These are phyloP conservation scores for Xylariomycetidae sp. DNA, from an alignment of 2,329 filamentous ascomycete species.

Conservation along the genomic window DNA sequence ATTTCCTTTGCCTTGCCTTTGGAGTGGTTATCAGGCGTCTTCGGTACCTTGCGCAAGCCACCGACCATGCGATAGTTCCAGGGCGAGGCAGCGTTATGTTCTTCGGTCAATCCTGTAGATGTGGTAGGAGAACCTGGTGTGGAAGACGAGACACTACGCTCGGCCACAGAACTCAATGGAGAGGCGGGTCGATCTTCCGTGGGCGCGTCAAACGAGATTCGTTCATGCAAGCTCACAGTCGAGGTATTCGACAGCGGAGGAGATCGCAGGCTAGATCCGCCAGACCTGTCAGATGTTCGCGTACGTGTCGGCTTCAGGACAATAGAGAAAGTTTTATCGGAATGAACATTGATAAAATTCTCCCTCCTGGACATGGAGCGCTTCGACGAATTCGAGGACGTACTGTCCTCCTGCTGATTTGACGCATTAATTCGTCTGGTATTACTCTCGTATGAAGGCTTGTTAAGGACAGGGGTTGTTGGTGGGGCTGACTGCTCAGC, in stretches of 20 bases:
- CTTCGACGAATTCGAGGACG: slow-evolving; percentile 16
- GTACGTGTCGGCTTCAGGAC: slow-evolving; percentile 27
- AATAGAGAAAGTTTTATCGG: slow-evolving; percentile 57
- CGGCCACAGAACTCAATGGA: slow-evolving; percentile 43
- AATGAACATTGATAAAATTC: slow-evolving; percentile 46
- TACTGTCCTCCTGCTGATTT: slow-evolving; percentile 19
- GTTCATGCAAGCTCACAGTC: slow-evolving; percentile 46
- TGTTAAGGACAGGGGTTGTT: slow-evolving; percentile 30
- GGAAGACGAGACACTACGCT: slow-evolving; percentile 36
- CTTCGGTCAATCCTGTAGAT: slow-evolving; percentile 29
- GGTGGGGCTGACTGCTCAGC: slow-evolving; percentile 29
- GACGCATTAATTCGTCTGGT: slow-evolving; percentile 34
- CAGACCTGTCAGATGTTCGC: slow-evolving; percentile 20
- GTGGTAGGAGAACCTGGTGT: slow-evolving; percentile 29
- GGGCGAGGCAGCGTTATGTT: slow-evolving; percentile 33
- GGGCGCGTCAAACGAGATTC: slow-evolving; percentile 42
- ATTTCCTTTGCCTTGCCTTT: slow-evolving; percentile 37
- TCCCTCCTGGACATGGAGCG: slow-evolving; percentile 35
- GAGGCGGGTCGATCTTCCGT: slow-evolving; percentile 43
- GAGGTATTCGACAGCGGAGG: slow-evolving; percentile 38
- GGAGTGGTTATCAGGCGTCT: slow-evolving; percentile 33
- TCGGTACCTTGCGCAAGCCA: slow-evolving; percentile 49
- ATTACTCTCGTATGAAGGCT: slow-evolving; percentile 34
- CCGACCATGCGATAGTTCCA: slow-evolving; percentile 53
- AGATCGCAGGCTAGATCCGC: slow-evolving; percentile 34